A percentile compares a stretch with the other conserved stretches of the same genome.
Conservation (phyloP, 2,329 filamentous ascomycete species). For the Drechslera avenae region DNA sequence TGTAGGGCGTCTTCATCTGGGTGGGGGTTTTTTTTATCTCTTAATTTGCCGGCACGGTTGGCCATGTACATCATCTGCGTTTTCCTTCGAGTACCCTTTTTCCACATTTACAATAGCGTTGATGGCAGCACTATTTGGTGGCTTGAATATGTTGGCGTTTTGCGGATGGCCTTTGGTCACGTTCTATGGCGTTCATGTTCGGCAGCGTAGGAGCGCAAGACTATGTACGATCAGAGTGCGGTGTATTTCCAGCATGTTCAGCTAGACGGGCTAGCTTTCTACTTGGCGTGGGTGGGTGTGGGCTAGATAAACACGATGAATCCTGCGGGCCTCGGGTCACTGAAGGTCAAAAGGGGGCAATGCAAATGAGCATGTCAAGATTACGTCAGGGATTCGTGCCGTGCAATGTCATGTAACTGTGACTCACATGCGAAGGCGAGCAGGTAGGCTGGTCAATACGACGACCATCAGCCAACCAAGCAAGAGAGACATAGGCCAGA, state of each 20-base stretch:
- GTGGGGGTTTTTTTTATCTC: not conserved
- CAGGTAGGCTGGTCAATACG: not conserved
- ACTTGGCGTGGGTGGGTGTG: not conserved
- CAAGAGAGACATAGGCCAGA: not conserved
- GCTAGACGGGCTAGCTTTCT: slow-evolving; percentile 8
- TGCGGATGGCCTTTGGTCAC: slow-evolving; percentile 1
- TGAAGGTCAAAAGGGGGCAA: slow-evolving; percentile 5
- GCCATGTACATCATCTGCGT: slow-evolving; percentile 19
- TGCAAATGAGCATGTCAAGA: slow-evolving; percentile 2
- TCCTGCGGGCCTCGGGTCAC: slow-evolving; percentile 1
- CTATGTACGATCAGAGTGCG: slow-evolving; percentile 18
- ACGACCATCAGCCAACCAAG: slow-evolving; percentile 1
- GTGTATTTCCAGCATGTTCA: slow-evolving; percentile 15
- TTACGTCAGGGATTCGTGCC: not conserved
- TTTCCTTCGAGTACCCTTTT: slow-evolving; percentile 12
- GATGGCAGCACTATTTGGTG: slow-evolving; percentile 9
- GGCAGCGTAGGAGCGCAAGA: slow-evolving; percentile 3
- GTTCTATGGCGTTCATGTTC: slow-evolving; percentile 10
- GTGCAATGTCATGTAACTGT: slow-evolving; percentile 1
- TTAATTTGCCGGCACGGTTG: not conserved
- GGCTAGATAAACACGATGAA: slow-evolving; percentile 7
- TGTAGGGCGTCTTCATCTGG: slow-evolving; percentile 17
- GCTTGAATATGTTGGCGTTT: slow-evolving; percentile 14
- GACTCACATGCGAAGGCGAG: slow-evolving; percentile 4
- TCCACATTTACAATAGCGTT: slow-evolving; percentile 7